These are phyloP conservation scores for Tetrahymena malaccensis DNA, from an alignment of 73 alveolate genomes.

Conservation along the genomic window DNA sequence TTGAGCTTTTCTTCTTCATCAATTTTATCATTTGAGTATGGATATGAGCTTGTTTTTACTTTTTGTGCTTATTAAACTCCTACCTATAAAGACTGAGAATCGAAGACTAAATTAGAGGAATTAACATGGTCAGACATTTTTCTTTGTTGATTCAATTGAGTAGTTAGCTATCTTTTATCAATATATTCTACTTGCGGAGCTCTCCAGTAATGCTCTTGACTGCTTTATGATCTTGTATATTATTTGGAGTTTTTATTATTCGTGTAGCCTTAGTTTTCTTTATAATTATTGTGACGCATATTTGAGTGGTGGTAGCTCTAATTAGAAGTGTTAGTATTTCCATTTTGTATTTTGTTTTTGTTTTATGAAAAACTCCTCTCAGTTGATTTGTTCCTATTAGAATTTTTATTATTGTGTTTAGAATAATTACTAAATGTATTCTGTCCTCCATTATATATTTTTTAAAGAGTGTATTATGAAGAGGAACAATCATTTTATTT, in stretches of 20 bases:
- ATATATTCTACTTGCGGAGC: background rate
- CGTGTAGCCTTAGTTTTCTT: background rate
- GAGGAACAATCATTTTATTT: background rate
- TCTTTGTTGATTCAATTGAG: background rate
- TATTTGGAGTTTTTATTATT: background rate
- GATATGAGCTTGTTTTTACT: background rate
- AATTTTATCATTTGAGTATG: background rate
- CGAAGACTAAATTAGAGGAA: too few relatives aligned
- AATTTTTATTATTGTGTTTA: background rate
- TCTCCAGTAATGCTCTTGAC: background rate
- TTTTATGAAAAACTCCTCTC: background rate
- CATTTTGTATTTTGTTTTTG: background rate
- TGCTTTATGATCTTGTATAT: background rate
- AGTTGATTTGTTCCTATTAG: background rate
- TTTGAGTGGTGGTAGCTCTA: background rate
- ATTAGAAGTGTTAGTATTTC: background rate
- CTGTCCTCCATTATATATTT: background rate
- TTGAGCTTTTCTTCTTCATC: background rate
- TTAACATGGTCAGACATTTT: background rate
- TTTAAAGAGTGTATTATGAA: background rate
- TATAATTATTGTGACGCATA: background rate
- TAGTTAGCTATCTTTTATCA: background rate
- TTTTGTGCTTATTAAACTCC: background rate
- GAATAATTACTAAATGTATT: background rate
- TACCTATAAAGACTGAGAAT: background rate